Evolutionary conservation across 208 protist genomes (phyloP), one percentile per base, ranked within the genome.

Genomic region (Trypanosoma congolense): DNA sequence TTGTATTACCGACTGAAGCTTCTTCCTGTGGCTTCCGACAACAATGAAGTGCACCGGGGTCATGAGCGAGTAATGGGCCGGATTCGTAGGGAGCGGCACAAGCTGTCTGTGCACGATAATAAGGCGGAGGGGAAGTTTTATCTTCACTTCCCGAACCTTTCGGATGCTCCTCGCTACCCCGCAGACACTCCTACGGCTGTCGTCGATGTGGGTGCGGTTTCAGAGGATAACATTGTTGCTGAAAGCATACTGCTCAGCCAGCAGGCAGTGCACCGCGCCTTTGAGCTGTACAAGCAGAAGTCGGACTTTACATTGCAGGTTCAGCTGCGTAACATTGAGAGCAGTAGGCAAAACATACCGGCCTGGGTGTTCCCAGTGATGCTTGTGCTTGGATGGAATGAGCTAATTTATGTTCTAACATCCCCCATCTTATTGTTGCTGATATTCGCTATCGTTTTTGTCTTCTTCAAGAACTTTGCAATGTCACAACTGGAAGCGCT

Each of bases 301-400:
- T 81, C 73, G 59, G 80, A 91, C 46, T 95, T 92, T 62, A 92
- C 87, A 4, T 75, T 76, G 45, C 83, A 95, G 59, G 44, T 88
- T 19, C 76, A 90, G 65, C 57, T 89, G 46, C 78, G 84, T 28
- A 57, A 73, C 22, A 72, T 92, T 51, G 79, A 91, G 53, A 64
- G 72, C 9, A 57, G 61, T 40, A 73, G 76, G 28, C 77, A 87
- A 56, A 63, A 58, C 18, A 60, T 92, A 36, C 87, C 87, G 14
- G 71, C 67, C 9, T 95, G 87, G 87, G 80, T 95, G 10, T 61
- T 83, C 22, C 75, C 76, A 2, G 67, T 73, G 22, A 64, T 95
- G 40, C 56, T 90, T 16, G 21, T 87, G 2, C 71, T 92, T 16
- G 83, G 87, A 12, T 87, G 71, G 72, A 92, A 95, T 58, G 81